Conservation (phyloP, 1,139 yeast genomes). For the Candida smagusa region DNA sequence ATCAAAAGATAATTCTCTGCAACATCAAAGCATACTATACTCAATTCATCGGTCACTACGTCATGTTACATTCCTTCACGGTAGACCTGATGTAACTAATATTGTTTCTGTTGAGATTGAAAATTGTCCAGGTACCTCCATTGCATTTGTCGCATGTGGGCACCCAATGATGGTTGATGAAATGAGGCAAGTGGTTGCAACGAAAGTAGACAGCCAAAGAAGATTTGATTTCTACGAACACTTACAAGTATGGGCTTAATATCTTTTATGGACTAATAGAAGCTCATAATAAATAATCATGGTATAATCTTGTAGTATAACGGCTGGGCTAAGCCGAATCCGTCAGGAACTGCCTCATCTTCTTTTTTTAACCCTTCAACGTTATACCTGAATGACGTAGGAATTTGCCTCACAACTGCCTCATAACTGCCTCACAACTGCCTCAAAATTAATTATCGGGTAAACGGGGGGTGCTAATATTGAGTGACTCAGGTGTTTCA, state of each 20-base stretch:
- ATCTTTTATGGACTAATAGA: no score
- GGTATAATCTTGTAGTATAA: no score
- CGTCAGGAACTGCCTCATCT: no score
- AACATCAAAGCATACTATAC: conserved; percentile 1
- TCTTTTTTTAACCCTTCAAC: no score
- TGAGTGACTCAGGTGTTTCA: no score
- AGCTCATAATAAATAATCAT: no score
- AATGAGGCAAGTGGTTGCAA: conserved; percentile 6
- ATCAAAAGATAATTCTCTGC: conserved; percentile 1
- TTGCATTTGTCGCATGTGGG: conserved; percentile 48
- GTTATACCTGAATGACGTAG: no score
- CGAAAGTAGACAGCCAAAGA: conserved; percentile 12
- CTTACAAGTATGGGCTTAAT: conserved; percentile 40
- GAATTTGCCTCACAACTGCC: no score
- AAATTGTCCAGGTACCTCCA: conserved; percentile 20
- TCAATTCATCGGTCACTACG: conserved; percentile 8
- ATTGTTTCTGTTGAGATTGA: conserved; percentile 25
- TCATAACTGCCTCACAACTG: no score
- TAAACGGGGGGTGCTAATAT: no score
- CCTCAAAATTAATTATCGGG: no score
- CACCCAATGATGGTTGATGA: conserved; percentile 52
- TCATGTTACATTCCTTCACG: conserved; percentile 26
- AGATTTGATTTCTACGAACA: conserved; percentile 39
- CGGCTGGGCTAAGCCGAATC: no score
- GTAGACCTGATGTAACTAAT: conserved; percentile 30